Evolutionary conservation across 2,329 filamentous ascomycete species (phyloP), one percentile per base, ranked within the genome.

Genomic region (Tolypocladium pustulatum): DNA sequence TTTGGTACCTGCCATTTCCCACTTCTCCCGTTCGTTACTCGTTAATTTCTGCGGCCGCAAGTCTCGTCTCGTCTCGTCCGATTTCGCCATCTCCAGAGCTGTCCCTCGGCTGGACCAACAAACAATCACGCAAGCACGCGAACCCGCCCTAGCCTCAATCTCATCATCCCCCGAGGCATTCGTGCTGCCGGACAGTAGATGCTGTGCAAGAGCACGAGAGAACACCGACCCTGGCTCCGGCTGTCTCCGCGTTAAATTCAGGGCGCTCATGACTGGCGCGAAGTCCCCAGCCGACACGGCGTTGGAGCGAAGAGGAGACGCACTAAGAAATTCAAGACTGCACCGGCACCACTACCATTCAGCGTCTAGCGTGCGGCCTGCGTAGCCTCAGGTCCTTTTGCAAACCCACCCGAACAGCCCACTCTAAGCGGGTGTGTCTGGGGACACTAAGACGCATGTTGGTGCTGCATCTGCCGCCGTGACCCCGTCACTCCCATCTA

Each of bases 301-400:
- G 27, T 32, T 38, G 46, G 55, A 20, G 38, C 27, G 27, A 17
- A 20, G 36, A 46, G 57, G 43, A 41, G 41, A 56, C 34, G 36
- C 46, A 36, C 30, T 46, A 57, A 52, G n/a, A 27, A 46, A 38
- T 12, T 38, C 54, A 58, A 58, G 53, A 32, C 41, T 49, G 58
- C 58, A 54, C 58, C 58, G 60, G 63, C 59, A 62, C 54, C 54
- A 59, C 60, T 62, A 43, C 61, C 63, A 58, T 57, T 62, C 60
- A 57, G 60, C 61, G 54, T 59, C 60, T 66, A 65, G 65, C 64
- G 64, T 58, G 58, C 55, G 17, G 49, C 17, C 27, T 32, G 8
- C 15, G 15, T 51, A 58, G 57, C 55, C 53, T 57, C 58, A 61
- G 64, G 64, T 64, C 57, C 65, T 66, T 66, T 66, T 66, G 64